phyloP scores from a whole-genome alignment of 306 rosid genomes.

The Citrullus amarus region DNA sequence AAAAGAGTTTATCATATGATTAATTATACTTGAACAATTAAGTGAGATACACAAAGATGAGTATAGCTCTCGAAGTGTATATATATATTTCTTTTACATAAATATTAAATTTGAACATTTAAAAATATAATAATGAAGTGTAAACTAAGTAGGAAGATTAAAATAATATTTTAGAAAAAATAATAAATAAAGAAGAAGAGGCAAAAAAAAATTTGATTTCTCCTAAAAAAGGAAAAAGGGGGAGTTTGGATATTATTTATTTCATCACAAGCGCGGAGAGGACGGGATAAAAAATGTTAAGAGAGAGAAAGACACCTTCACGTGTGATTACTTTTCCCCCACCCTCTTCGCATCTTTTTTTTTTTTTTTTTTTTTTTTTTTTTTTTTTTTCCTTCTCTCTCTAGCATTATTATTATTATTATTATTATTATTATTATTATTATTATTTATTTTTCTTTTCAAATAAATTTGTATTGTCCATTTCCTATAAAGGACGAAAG shows the following conservation, averaged over 20 bases:
- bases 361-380: slow-evolving; percentile 11
- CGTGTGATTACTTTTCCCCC: slow-evolving; percentile 63
- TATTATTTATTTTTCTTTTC: background rate
- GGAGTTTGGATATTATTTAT: background rate
- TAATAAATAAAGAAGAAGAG: too few species aligned
- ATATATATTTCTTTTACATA: too few species aligned
- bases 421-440: background rate
- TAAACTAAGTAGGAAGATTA: too few species aligned
- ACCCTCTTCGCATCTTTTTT: slow-evolving; percentile 31
- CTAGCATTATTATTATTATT: background rate
- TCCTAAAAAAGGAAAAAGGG: background rate
- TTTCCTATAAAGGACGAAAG: background rate
- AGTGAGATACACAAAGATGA: too few species aligned
- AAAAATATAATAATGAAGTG: too few species aligned
- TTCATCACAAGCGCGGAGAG: slow-evolving; percentile 19
- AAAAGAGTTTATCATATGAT: too few species aligned
- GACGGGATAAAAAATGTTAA: slow-evolving; percentile 48
- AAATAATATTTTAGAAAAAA: too few species aligned
- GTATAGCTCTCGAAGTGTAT: too few species aligned
- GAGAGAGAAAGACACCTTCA: slow-evolving; percentile 46
- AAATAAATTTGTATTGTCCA: background rate
- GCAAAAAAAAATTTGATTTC: too few species aligned
- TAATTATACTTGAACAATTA: too few species aligned
- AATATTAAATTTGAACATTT: too few species aligned
- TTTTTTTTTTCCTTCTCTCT: slow-evolving; percentile 9